Evolutionary conservation across 2,329 filamentous ascomycete genomes (phyloP).

Genomic region (Drechslera avenae): DNA sequence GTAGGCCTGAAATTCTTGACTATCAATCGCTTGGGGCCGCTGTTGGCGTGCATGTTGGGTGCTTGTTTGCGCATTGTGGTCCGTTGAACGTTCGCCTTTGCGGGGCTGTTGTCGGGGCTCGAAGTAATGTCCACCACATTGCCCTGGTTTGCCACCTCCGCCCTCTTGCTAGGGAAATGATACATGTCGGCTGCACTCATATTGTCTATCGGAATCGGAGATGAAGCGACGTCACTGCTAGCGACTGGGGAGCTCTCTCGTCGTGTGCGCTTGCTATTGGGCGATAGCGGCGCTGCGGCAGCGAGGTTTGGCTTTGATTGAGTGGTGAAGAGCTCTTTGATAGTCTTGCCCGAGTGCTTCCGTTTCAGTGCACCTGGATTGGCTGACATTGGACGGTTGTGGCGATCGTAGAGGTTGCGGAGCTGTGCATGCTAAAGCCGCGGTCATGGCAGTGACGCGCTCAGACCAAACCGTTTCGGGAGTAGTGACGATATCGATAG

Average conservation of each 20-base stretch:
- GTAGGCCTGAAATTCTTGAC: slow-evolving; percentile 85
- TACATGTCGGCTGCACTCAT: slow-evolving; percentile 46
- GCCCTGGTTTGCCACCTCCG: slow-evolving; percentile 15
- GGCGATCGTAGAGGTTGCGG: slow-evolving; percentile 15
- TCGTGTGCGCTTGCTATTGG: slow-evolving; percentile 39
- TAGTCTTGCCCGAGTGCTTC: slow-evolving; percentile 45
- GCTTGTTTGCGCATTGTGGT: slow-evolving; percentile 49
- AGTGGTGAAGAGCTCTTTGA: slow-evolving; percentile 44
- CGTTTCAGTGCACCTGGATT: slow-evolving; percentile 42
- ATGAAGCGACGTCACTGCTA: slow-evolving; percentile 14
- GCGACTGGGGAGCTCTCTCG: slow-evolving; percentile 31
- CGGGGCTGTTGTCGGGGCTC: slow-evolving; percentile 50
- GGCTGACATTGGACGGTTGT: slow-evolving; percentile 40
- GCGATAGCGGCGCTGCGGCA: slow-evolving; percentile 34
- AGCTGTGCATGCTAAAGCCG: slow-evolving; percentile 25
- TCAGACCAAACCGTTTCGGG: slow-evolving; percentile 21
- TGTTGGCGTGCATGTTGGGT: slow-evolving; percentile 69
- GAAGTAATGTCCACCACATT: slow-evolving; percentile 39
- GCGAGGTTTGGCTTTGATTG: slow-evolving; percentile 41
- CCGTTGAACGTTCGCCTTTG: slow-evolving; percentile 47
- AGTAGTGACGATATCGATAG: slow-evolving; percentile 21
- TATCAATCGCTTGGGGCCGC: slow-evolving; percentile 81
- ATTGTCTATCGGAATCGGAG: slow-evolving; percentile 16
- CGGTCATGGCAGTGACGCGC: slow-evolving; percentile 37
- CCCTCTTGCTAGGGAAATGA: slow-evolving; percentile 41